These are phyloP conservation scores for Penicillium sp. DNA, from an alignment of 2,329 filamentous ascomycete species.

Conservation along the genomic window DNA sequence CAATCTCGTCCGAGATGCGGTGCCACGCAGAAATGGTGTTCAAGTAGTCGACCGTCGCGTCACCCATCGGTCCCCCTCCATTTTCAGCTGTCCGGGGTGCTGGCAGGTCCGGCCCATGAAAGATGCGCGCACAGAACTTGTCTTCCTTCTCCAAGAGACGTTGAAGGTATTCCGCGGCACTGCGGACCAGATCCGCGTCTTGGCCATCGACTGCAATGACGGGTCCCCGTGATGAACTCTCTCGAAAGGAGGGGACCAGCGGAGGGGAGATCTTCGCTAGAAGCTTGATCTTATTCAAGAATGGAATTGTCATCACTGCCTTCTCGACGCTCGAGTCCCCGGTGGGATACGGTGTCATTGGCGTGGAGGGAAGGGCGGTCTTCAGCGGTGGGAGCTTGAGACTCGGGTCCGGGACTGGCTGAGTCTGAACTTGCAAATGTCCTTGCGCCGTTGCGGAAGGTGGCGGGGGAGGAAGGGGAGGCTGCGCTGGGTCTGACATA, in stretches of 20 bases:
- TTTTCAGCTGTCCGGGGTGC: constrained; percentile 17
- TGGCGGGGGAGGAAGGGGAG: constrained; percentile 8
- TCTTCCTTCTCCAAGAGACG: constrained; percentile 48
- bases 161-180: constrained; percentile 60
- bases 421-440: constrained; percentile 20
- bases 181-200: constrained; percentile 55
- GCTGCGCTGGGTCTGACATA: constrained; percentile 28
- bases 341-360: constrained; percentile 24
- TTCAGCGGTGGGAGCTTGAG: constrained; percentile 51
- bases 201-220: constrained; percentile 80
- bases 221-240: constrained; percentile 56
- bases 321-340: constrained; percentile 52
- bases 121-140: constrained; percentile 46
- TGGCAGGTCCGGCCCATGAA: constrained; percentile 41
- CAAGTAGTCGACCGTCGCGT: constrained; percentile 55
- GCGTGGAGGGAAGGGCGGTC: constrained; percentile 29
- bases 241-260: constrained; percentile 38
- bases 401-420: constrained; percentile 45
- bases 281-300: constrained; percentile 68
- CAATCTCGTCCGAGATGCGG: constrained; percentile 64
- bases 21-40: constrained; percentile 69
- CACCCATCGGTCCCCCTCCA: constrained; percentile 32
- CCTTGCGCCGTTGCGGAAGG: no score
- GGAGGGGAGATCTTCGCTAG: constrained; percentile 71
- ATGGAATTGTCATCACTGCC: constrained; percentile 69